These are phyloP conservation scores for Mycena olivaceomarginata DNA, from an alignment of 768 basidiomycete genomes.

Conservation along the genomic window DNA sequence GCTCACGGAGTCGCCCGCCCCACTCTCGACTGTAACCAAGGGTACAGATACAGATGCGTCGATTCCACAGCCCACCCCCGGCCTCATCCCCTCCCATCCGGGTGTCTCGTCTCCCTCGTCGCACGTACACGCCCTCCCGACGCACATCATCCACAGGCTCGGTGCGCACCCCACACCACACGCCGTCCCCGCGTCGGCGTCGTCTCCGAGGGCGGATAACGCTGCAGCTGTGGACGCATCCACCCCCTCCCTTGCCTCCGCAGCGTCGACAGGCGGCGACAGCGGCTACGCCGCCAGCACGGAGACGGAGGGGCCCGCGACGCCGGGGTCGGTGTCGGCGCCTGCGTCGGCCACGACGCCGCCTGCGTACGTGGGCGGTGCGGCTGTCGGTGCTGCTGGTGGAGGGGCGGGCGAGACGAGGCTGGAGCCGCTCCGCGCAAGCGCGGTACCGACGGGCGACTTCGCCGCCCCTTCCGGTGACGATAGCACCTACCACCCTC, in stretches of 20 bases:
- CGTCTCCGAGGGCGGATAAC: background rate
- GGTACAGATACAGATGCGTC: background rate
- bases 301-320: slow-evolving; percentile 11
- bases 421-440: too few relatives aligned
- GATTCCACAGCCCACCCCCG: background rate
- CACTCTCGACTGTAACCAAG: background rate
- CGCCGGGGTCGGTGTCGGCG: background rate
- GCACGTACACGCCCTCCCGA: background rate
- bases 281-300: slow-evolving; percentile 31
- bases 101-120: background rate
- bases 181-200: background rate
- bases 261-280: background rate
- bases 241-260: background rate
- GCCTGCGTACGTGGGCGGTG: too few relatives aligned
- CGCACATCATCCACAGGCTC: background rate
- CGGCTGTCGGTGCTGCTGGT: too few relatives aligned
- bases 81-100: too few relatives aligned
- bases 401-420: too few relatives aligned
- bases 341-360: too few relatives aligned
- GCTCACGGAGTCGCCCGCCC: background rate
- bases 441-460: too few relatives aligned
- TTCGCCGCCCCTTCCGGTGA: too few relatives aligned
- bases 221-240: background rate
- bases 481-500: background rate
- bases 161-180: background rate